Evolutionary conservation across 345 rosid genomes (phyloP).

Genomic region (Euphorbia tirucalli): DNA sequence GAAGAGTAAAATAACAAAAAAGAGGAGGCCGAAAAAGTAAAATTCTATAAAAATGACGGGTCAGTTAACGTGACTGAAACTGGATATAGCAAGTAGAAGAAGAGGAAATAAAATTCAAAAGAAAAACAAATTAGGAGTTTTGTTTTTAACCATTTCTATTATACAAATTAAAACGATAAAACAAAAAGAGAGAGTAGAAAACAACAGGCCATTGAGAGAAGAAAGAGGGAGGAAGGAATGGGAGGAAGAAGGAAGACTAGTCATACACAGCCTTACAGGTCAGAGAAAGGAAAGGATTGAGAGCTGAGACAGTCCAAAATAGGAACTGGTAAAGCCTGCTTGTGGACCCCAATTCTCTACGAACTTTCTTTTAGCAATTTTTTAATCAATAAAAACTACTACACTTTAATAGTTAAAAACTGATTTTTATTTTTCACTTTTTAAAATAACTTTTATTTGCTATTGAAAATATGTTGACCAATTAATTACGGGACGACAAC

Average conservation of each 20-base stretch:
- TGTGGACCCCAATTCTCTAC: conserved; percentile 23
- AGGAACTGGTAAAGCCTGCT: conserved; percentile 20
- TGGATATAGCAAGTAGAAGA: not conserved
- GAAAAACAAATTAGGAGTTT: not conserved
- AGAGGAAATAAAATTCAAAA: not conserved
- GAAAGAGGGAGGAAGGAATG: not conserved
- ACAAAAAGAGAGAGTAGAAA: not conserved
- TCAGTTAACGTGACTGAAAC: conserved; percentile 9
- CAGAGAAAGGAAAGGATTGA: conserved; percentile 5
- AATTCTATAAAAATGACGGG: not conserved
- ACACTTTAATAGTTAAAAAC: too few species aligned
- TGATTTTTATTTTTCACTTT: too few species aligned
- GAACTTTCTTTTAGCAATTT: conserved; percentile 21
- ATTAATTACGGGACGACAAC: too few species aligned
- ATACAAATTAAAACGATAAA: not conserved
- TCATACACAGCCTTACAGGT: not conserved
- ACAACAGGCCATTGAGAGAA: conserved; percentile 3
- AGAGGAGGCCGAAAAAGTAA: not conserved
- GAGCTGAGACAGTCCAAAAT: conserved; percentile 15
- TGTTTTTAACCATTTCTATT: not conserved
- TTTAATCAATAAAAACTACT: too few species aligned
- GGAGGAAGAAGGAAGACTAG: not conserved
- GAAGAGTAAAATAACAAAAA: too few species aligned
- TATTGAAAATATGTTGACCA: too few species aligned
- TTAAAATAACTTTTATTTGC: too few species aligned